A percentile compares a stretch with the other conserved stretches of the same genome.
These are phyloP conservation scores for Fibroporia radiculosa DNA, from an alignment of 768 basidiomycete species.

Conservation along the genomic window DNA sequence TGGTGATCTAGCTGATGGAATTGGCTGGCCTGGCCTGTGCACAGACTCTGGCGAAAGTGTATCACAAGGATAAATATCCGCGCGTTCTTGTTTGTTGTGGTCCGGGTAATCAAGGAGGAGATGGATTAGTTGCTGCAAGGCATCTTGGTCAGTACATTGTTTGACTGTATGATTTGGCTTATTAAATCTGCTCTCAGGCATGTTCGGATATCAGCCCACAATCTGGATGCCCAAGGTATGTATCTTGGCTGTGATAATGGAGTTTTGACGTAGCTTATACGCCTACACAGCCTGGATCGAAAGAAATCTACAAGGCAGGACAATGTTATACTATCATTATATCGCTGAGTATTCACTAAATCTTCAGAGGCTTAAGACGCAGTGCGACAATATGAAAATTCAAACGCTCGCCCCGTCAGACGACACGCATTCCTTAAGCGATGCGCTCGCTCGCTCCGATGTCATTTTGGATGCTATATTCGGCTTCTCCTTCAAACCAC, in stretches of 20 bases:
- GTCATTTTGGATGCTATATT: conserved; percentile 95
- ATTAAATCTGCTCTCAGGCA: conserved; percentile 37
- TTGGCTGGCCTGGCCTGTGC: conserved; percentile 93
- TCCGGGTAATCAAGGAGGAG: conserved; percentile 96
- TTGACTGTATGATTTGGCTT: background rate
- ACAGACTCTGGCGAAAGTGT: conserved; percentile 75
- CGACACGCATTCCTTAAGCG: conserved; percentile 37
- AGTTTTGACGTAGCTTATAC: conserved; percentile 44
- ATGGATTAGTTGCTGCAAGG: conserved; percentile 92
- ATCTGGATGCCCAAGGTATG: conserved; percentile 91
- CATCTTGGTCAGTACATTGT: conserved; percentile 58
- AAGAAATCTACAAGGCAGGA: conserved; percentile 81
- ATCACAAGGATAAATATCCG: conserved; percentile 55
- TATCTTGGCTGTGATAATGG: background rate
- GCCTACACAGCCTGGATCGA: conserved; percentile 67
- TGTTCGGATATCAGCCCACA: conserved; percentile 87
- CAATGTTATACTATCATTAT: background rate
- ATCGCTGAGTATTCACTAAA: background rate
- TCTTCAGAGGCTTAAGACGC: conserved; percentile 65
- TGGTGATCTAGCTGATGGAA: conserved; percentile 75
- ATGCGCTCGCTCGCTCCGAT: conserved; percentile 54
- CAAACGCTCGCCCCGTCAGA: conserved; percentile 50
- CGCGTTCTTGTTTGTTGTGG: conserved; percentile 94
- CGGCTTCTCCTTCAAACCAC: conserved; percentile 94
- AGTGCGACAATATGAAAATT: conserved; percentile 88